These are phyloP conservation scores for Capronia epimyces DNA, from an alignment of 2,329 filamentous ascomycete genomes.

Conservation along the genomic window DNA sequence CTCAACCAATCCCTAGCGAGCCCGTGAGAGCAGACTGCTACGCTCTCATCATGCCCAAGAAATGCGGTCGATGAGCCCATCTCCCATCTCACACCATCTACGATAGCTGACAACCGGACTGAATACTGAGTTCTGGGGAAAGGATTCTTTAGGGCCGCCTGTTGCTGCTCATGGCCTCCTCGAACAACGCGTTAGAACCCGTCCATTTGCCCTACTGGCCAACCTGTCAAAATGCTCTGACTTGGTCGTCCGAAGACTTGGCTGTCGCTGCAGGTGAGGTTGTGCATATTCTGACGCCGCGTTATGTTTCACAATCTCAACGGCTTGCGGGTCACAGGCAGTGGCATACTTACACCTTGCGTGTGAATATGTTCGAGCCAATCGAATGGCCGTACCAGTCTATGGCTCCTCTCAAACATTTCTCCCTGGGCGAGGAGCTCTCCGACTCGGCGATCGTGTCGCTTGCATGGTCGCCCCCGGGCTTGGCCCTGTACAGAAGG, in stretches of 20 bases:
- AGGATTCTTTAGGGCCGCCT: too few relatives aligned
- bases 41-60: neutral
- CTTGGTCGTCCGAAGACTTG: constrained; percentile 56
- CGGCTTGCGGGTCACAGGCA: constrained; percentile 26
- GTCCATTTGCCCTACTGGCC: constrained; percentile 46
- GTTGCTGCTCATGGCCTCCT: constrained; percentile 10
- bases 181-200: constrained; percentile 25
- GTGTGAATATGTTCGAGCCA: constrained; percentile 49
- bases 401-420: constrained; percentile 44
- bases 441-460: constrained; percentile 48
- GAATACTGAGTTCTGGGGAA: too few relatives aligned
- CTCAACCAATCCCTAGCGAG: neutral
- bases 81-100: too few relatives aligned
- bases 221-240: constrained; percentile 48
- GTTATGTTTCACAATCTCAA: constrained; percentile 7
- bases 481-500: constrained; percentile 50
- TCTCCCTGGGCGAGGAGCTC: constrained; percentile 56
- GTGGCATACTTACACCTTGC: constrained; percentile 42
- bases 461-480: constrained; percentile 53
- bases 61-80: too few relatives aligned
- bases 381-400: constrained; percentile 47
- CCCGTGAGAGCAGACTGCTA: neutral
- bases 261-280: constrained; percentile 53
- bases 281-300: constrained; percentile 48
- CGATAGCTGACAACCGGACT: too few relatives aligned